Percentiles rank a stretch among this genome's conserved stretches.
phyloP scores from a whole-genome alignment of 306 rosid species.

The Vachellia collinsii region DNA sequence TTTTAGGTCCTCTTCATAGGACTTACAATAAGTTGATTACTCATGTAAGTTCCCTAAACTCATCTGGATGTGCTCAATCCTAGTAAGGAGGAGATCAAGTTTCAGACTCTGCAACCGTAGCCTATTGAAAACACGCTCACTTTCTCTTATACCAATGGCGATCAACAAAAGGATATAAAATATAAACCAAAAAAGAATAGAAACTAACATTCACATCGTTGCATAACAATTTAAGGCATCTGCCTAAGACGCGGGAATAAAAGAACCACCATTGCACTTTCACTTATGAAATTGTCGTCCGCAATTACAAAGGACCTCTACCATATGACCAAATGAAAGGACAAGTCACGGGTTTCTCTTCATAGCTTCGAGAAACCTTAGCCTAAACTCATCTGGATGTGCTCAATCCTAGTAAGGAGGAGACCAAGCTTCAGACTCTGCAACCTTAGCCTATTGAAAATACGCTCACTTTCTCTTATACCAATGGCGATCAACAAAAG shows the following conservation, averaged over 20 bases:
- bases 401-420: not conserved
- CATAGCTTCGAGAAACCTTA: conserved; percentile 8
- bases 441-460: not conserved
- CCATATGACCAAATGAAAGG: not conserved
- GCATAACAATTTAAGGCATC: not conserved
- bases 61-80: not conserved
- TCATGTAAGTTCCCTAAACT: not conserved
- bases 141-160: not conserved
- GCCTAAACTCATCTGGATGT: too few relatives aligned
- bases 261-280: not conserved
- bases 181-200: not conserved
- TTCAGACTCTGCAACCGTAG: not conserved
- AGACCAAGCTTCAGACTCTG: not conserved
- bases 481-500: not conserved
- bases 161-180: not conserved
- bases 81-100: not conserved
- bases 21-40: not conserved
- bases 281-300: not conserved
- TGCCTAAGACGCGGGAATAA: not conserved
- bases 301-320: not conserved
- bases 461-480: not conserved
- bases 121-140: not conserved
- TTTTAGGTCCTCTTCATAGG: not conserved
- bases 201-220: not conserved
- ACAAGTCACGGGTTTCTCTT: conserved; percentile 6